These are phyloP conservation scores for Irpex rosettiformis DNA, from an alignment of 1,284 basidiomycete genomes.

Conservation along the genomic window DNA sequence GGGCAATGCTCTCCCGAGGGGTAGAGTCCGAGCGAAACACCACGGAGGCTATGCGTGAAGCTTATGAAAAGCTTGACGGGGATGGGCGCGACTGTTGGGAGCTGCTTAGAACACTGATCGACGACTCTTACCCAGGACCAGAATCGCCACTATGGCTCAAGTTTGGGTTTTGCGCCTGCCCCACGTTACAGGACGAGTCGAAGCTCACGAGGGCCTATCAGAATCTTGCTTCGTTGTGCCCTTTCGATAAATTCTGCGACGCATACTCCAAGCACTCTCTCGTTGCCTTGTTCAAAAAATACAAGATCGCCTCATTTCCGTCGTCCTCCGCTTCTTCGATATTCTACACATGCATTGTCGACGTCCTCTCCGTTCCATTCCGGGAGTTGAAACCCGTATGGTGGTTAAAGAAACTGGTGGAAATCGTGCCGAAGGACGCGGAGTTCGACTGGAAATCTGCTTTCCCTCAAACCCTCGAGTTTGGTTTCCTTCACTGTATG, in stretches of 20 bases:
- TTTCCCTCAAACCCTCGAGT: constrained; percentile 23
- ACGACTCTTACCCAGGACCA: neutral
- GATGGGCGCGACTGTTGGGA: neutral
- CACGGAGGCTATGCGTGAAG: neutral
- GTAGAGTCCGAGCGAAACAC: neutral
- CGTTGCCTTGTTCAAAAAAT: neutral
- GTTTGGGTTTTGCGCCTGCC: neutral
- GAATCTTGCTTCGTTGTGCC: neutral
- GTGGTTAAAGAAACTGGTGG: neutral
- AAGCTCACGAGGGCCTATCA: neutral
- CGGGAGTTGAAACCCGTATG: neutral
- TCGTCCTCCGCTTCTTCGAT: neutral
- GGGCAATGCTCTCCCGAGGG: neutral
- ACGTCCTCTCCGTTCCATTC: neutral
- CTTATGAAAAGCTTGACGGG: neutral
- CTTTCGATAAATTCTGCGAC: neutral
- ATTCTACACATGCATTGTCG: neutral
- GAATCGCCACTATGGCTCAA: neutral
- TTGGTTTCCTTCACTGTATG: constrained; percentile 35
- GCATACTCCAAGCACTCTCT: neutral
- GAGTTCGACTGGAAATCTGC: neutral
- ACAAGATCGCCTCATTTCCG: neutral
- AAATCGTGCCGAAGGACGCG: neutral
- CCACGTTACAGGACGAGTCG: neutral
- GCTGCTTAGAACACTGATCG: neutral